Percentiles rank a stretch among this genome's conserved stretches.
phyloP scores from a whole-genome alignment of 2,329 filamentous ascomycete species.

The Geoglossum cookeanum region DNA sequence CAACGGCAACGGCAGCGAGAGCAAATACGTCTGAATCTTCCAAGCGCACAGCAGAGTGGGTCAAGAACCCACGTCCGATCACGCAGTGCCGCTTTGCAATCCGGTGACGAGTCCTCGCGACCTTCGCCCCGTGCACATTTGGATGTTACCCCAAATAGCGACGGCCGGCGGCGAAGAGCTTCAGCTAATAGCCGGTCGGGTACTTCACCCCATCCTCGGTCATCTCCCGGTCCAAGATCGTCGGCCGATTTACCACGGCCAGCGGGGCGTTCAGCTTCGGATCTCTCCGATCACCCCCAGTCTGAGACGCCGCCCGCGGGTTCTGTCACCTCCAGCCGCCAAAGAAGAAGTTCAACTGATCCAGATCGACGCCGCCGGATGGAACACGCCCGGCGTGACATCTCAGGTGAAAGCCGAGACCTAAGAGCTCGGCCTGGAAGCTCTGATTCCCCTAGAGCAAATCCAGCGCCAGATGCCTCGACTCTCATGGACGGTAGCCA shows the following conservation, averaged over 20 bases:
- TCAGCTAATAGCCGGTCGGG: background rate
- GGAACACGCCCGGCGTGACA: background rate
- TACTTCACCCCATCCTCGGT: background rate
- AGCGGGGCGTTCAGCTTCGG: background rate
- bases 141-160: constrained; percentile 26
- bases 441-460: background rate
- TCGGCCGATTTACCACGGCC: background rate
- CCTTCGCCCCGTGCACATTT: constrained; percentile 29
- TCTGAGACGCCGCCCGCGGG: background rate
- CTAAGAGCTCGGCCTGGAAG: background rate
- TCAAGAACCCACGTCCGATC: constrained; percentile 28
- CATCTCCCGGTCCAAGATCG: background rate
- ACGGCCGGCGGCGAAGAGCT: constrained; percentile 22
- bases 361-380: background rate
- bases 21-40: constrained; percentile 30
- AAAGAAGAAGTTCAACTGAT: constrained; percentile 2
- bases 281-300: constrained; percentile 2
- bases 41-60: constrained; percentile 16
- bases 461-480: background rate
- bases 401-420: background rate
- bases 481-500: background rate
- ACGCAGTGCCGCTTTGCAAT: constrained; percentile 24
- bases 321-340: background rate
- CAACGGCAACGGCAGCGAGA: constrained; percentile 52
- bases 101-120: constrained; percentile 32